Evolutionary conservation across 2,329 filamentous ascomycete species (phyloP).

Genomic region (Simplicillium aogashimaense): DNA sequence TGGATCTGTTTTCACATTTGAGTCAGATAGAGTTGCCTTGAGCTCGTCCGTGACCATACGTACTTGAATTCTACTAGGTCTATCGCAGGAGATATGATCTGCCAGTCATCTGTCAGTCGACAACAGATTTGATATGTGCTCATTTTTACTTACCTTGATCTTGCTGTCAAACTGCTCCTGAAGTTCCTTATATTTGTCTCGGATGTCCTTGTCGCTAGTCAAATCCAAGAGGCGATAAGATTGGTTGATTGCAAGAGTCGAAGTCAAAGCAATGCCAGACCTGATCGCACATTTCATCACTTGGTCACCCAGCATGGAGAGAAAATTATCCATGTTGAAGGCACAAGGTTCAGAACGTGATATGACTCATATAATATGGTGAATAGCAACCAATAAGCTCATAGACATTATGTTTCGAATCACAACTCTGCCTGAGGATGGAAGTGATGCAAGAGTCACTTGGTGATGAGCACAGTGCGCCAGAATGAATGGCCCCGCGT

Average conservation of each 20-base stretch:
- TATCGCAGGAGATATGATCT: constrained; percentile 84
- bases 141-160: constrained; percentile 54
- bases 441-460: too few relatives aligned
- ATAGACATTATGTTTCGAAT: too few relatives aligned
- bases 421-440: too few relatives aligned
- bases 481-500: too few relatives aligned
- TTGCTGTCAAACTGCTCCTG: constrained; percentile 73
- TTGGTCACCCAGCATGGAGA: constrained; percentile 48
- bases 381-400: too few relatives aligned
- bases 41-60: constrained; percentile 18
- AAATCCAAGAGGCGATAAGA: constrained; percentile 69
- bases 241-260: constrained; percentile 75
- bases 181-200: constrained; percentile 57
- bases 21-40: too few relatives aligned
- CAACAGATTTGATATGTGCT: neutral
- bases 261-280: constrained; percentile 77
- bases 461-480: neutral
- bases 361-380: too few relatives aligned
- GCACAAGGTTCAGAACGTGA: too few relatives aligned
- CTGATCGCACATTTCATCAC: constrained; percentile 89
- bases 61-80: constrained; percentile 87
- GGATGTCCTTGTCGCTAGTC: constrained; percentile 60
- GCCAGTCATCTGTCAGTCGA: constrained; percentile 4
- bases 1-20: too few relatives aligned
- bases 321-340: constrained; percentile 56